phyloP scores from a whole-genome alignment of 495 filamentous ascomycete species.

The Aspergillus conjunctus region DNA sequence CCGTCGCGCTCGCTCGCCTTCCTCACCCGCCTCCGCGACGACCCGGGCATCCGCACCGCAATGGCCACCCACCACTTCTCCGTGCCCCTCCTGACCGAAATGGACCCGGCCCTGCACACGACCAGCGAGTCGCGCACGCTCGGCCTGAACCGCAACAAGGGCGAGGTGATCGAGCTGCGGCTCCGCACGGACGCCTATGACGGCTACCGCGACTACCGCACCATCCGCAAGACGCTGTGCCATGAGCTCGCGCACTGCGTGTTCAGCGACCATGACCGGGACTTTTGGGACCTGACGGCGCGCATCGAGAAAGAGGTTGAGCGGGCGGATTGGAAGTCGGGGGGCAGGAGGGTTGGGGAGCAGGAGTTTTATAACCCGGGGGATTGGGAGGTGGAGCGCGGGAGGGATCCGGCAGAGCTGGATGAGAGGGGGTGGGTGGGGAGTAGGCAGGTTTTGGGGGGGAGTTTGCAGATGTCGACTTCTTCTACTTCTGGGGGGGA shows the following conservation, averaged over 20 bases:
- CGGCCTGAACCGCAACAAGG: slow-evolving; percentile 84
- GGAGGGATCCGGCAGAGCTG: slow-evolving; percentile 52
- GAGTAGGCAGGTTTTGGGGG: slow-evolving; percentile 82
- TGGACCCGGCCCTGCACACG: slow-evolving; percentile 87
- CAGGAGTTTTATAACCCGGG: slow-evolving; percentile 69
- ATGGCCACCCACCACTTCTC: slow-evolving; percentile 85
- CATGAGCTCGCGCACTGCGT: slow-evolving; percentile 96
- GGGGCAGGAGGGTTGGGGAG: slow-evolving; percentile 63
- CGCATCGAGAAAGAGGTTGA: slow-evolving; percentile 89
- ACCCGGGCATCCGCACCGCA: slow-evolving; percentile 79
- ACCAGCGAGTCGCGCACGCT: slow-evolving; percentile 77
- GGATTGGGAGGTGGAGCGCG: slow-evolving; percentile 49
- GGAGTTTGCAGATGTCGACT: slow-evolving; percentile 26
- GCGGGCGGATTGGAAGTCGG: slow-evolving; percentile 68
- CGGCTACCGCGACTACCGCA: slow-evolving; percentile 88
- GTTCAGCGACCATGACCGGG: slow-evolving; percentile 74
- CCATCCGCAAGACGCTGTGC: slow-evolving; percentile 86
- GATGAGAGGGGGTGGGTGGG: slow-evolving; percentile 88
- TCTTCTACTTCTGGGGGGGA: slow-evolving; percentile 31
- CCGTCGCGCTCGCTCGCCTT: slow-evolving; percentile 68
- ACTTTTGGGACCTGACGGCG: slow-evolving; percentile 86
- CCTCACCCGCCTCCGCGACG: slow-evolving; percentile 73
- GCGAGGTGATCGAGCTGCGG: slow-evolving; percentile 89
- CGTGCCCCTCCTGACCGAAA: slow-evolving; percentile 89
- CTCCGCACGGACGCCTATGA: slow-evolving; percentile 91